phyloP scores from a whole-genome alignment of 192 early-diverging fungal genomes.

The Backusella liffmaniae region DNA sequence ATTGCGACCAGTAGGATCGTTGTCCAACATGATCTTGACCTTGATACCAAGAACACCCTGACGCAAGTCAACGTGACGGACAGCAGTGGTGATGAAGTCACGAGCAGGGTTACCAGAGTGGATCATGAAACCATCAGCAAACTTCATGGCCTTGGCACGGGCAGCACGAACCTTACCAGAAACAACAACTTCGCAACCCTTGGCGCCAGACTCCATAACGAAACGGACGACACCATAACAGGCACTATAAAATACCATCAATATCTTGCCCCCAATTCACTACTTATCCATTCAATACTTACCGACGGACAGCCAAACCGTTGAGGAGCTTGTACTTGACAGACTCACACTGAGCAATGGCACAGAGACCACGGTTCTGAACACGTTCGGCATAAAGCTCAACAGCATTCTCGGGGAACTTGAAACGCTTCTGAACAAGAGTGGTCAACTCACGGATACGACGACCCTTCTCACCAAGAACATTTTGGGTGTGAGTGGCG shows the following conservation, averaged over 20 bases:
- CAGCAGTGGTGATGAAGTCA: conserved; percentile 94
- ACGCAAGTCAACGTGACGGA: conserved; percentile 96
- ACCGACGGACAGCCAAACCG: conserved; percentile 93
- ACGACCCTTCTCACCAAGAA: conserved; percentile 97
- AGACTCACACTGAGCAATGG: conserved; percentile 98
- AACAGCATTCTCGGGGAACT: conserved; percentile 98
- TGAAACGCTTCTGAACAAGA: conserved; percentile 99
- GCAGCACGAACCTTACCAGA: conserved; percentile 99
- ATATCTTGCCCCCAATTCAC: neutral
- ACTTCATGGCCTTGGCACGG: conserved; percentile 99
- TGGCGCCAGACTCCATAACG: conserved; percentile 99
- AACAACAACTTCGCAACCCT: conserved; percentile 99
- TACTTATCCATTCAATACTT: neutral
- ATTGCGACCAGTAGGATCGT: conserved; percentile 87
- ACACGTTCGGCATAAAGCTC: conserved; percentile 99
- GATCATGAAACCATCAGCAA: conserved; percentile 99
- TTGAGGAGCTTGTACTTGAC: conserved; percentile 97
- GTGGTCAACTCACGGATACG: conserved; percentile 98
- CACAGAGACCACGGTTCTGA: conserved; percentile 94
- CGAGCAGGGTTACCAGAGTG: conserved; percentile 98
- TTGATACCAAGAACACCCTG: conserved; percentile 99
- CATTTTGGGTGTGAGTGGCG: conserved; percentile 96
- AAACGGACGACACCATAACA: conserved; percentile 98
- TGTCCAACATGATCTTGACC: conserved; percentile 99
- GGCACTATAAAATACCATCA: conserved; percentile 52